phyloP scores from a whole-genome alignment of 306 rosid species.

The Morella rubra region DNA sequence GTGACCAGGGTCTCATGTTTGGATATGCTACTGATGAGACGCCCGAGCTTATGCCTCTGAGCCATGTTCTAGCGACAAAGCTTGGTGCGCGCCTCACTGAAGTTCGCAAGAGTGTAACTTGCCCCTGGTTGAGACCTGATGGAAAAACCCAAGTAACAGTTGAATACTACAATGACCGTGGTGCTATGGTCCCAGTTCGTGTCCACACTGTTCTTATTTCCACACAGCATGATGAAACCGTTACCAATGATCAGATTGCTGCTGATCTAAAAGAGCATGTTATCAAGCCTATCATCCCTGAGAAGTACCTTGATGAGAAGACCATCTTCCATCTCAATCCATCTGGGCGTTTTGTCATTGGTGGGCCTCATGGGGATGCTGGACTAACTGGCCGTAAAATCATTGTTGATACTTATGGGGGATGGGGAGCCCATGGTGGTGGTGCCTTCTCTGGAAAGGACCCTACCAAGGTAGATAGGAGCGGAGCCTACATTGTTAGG shows the following conservation, averaged over 20 bases:
- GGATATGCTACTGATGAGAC: slow-evolving; percentile 71
- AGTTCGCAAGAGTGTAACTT: slow-evolving; percentile 58
- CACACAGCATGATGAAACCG: slow-evolving; percentile 69
- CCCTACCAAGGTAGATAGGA: slow-evolving; percentile 65
- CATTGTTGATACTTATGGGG: slow-evolving; percentile 64
- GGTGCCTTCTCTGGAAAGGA: slow-evolving; percentile 73
- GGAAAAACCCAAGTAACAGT: slow-evolving; percentile 68
- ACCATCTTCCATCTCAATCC: slow-evolving; percentile 67
- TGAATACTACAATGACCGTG: slow-evolving; percentile 56
- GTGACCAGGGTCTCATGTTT: slow-evolving; percentile 72
- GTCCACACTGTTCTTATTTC: slow-evolving; percentile 66
- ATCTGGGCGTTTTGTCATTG: slow-evolving; percentile 65
- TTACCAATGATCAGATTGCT: slow-evolving; percentile 62
- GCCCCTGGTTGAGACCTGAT: slow-evolving; percentile 67
- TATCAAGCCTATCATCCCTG: slow-evolving; percentile 57
- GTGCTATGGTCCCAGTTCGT: slow-evolving; percentile 61
- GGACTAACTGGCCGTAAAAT: slow-evolving; percentile 66
- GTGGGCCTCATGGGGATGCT: slow-evolving; percentile 72
- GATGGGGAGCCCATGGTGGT: slow-evolving; percentile 81
- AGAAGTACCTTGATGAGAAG: slow-evolving; percentile 65
- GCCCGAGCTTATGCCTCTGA: slow-evolving; percentile 62
- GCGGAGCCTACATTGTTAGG: slow-evolving; percentile 65
- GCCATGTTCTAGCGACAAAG: slow-evolving; percentile 67
- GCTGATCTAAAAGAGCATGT: slow-evolving; percentile 65
- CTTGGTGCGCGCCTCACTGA: slow-evolving; percentile 63